Base-by-base conservation (phyloP, 257 asterid genomes). In the Cinchona pubescens region DNA sequence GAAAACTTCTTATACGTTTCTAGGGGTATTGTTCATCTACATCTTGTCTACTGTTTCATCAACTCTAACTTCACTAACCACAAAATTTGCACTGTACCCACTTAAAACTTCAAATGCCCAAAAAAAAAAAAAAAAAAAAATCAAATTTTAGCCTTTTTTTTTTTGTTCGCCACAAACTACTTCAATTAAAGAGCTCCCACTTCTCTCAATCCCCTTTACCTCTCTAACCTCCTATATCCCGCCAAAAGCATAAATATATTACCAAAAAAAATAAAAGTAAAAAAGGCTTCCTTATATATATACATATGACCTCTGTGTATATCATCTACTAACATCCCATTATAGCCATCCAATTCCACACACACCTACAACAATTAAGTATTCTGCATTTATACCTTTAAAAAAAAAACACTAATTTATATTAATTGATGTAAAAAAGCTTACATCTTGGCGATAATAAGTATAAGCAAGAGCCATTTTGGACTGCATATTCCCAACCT, bases 401-500 rank as follows among this genome's bases (percentile, higher is more conserved):
- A n/a, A n/a, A 15, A 62, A 0, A 19, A 34, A 40, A 1, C 35
- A 15, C 21, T 13, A 30, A 7, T 13, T 5, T 49, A 29, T 16
- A 14, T 3, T 38, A 38, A 38, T 8, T 38, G 42, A 27, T 1
- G n/a, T 15, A 56, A 27, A 49, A n/a, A 76, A 71, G 37, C 88
- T 78, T 79, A 94, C 99, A 70, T 94, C 96, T 76, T 92, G 99
- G 71, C 98, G 96, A 76, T 83, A 86, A 76, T 91, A 95, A 63
- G 89, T 87, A 83, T 86, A 88, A 10, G 99, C 99, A 75, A 92
- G 81, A 23, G 96, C 96, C 98, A 95, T 87, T 80, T 95, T 95
- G 42, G 98, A 90, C 88, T 95, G 98, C 96, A 86, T 82, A 91
- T 92, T 91, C 55, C 99, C 99, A 9, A 90, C 92, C 70, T 84